Evolutionary conservation across 352 stramenopile species (phyloP).

Genomic region (Phytophthora nicotianae): DNA sequence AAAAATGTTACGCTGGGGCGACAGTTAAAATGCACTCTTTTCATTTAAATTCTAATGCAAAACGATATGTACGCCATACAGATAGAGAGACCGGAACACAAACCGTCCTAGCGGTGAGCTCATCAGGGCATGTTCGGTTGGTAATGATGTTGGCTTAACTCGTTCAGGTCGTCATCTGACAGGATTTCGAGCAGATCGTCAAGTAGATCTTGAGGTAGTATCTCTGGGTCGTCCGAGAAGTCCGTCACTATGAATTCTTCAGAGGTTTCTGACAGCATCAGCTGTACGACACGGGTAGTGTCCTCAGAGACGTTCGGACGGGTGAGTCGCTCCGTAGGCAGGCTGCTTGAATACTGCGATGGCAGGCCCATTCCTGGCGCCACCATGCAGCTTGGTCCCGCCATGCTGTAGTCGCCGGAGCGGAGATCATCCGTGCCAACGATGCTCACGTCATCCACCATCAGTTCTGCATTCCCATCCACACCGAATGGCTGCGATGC

Average conservation of each 20-base stretch:
- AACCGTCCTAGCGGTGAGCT: not conserved
- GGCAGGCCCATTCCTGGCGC: not conserved
- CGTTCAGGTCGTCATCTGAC: conserved; percentile 28
- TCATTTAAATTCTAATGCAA: too few species aligned
- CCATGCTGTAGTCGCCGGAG: conserved; percentile 1
- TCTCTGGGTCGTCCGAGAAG: conserved; percentile 22
- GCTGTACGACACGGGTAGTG: conserved; percentile 18
- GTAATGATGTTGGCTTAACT: conserved; percentile 20
- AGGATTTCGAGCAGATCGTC: conserved; percentile 32
- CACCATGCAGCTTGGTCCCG: not conserved
- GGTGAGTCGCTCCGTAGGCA: not conserved
- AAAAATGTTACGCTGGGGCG: too few species aligned
- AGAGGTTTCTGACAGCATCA: conserved; percentile 28
- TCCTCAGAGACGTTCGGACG: conserved; percentile 10
- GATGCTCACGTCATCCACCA: conserved; percentile 16
- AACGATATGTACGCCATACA: too few species aligned
- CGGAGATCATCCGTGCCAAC: conserved; percentile 14
- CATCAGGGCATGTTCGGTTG: not conserved
- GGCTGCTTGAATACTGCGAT: not conserved
- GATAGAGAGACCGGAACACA: too few species aligned
- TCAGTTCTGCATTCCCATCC: not conserved
- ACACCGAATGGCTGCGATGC: not conserved
- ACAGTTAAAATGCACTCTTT: too few species aligned
- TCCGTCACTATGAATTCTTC: conserved; percentile 23
- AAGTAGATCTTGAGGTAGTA: conserved; percentile 27